Evolutionary conservation across 129 eudicot species (phyloP).

Genomic region (Flaveria brownii): DNA sequence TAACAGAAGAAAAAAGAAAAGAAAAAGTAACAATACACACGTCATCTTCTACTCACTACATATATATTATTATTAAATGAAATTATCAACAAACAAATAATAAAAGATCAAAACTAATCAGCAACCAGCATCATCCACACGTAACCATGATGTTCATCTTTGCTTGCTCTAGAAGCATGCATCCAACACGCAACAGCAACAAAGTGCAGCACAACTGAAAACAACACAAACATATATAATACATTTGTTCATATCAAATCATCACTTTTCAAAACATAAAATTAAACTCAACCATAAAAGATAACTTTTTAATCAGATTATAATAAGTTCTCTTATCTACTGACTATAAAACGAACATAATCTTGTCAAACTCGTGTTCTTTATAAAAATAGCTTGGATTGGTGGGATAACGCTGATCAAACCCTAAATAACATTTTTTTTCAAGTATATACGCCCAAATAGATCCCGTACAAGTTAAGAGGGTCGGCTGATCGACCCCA

Average conservation of each 20-base stretch:
- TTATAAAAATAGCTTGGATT: too few species aligned
- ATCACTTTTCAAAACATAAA: too few species aligned
- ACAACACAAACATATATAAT: not conserved
- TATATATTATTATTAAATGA: not conserved
- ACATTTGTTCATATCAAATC: not conserved
- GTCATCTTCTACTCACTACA: slow-evolving; percentile 5
- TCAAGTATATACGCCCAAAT: too few species aligned
- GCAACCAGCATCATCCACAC: slow-evolving; percentile 12
- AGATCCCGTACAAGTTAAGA: too few species aligned
- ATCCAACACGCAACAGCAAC: slow-evolving; percentile 71
- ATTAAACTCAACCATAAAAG: too few species aligned
- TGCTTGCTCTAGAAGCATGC: slow-evolving; percentile 45
- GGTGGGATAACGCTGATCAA: too few species aligned
- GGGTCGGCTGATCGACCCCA: too few species aligned
- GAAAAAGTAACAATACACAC: slow-evolving; percentile 20
- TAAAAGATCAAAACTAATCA: slow-evolving; percentile 2
- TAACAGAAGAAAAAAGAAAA: not conserved
- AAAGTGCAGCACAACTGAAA: slow-evolving; percentile 52
- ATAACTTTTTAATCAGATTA: too few species aligned
- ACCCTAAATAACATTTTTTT: too few species aligned
- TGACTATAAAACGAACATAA: too few species aligned
- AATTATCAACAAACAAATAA: slow-evolving; percentile 28
- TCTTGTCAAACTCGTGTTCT: too few species aligned
- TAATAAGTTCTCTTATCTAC: too few species aligned
- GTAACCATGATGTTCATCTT: slow-evolving; percentile 33